Conservation (phyloP, 495 filamentous ascomycete genomes). For the Immersiella caudata region DNA sequence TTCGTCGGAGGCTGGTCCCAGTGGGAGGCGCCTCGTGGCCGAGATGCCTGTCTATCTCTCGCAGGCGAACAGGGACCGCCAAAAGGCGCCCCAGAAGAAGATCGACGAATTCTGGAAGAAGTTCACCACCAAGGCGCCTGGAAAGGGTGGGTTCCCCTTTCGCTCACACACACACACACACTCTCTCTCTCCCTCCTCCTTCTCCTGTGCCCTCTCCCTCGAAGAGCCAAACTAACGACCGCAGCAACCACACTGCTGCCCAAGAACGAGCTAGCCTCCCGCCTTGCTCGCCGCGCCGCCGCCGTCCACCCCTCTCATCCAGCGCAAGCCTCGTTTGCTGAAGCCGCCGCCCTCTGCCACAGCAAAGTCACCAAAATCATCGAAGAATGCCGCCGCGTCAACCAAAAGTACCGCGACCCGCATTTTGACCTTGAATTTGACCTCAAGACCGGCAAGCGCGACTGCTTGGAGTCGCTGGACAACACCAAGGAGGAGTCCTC, state of each 20-base stretch:
- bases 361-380: constrained; percentile 80
- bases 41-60: constrained; percentile 28
- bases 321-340: constrained; percentile 68
- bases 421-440: constrained; percentile 88
- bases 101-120: constrained; percentile 79
- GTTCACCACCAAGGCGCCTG: constrained; percentile 67
- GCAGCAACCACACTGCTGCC: constrained; percentile 74
- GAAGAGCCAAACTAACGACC: background rate
- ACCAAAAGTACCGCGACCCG: constrained; percentile 87
- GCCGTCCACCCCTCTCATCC: constrained; percentile 32
- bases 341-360: constrained; percentile 69
- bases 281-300: constrained; percentile 62
- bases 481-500: constrained; percentile 30
- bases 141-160: constrained; percentile 45
- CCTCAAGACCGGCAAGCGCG: constrained; percentile 60
- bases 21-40: constrained; percentile 25
- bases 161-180: too few species aligned
- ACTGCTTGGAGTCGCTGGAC: constrained; percentile 66
- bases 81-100: constrained; percentile 66
- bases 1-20: constrained; percentile 1
- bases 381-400: constrained; percentile 78
- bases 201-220: background rate
- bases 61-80: constrained; percentile 32
- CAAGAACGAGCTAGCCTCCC: constrained; percentile 64
- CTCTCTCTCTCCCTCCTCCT: constrained; percentile 11